Evolutionary conservation across 2,329 filamentous ascomycete genomes (phyloP), one percentile per base, ranked within the genome.

Genomic region (Ceratocystis albifundus): DNA sequence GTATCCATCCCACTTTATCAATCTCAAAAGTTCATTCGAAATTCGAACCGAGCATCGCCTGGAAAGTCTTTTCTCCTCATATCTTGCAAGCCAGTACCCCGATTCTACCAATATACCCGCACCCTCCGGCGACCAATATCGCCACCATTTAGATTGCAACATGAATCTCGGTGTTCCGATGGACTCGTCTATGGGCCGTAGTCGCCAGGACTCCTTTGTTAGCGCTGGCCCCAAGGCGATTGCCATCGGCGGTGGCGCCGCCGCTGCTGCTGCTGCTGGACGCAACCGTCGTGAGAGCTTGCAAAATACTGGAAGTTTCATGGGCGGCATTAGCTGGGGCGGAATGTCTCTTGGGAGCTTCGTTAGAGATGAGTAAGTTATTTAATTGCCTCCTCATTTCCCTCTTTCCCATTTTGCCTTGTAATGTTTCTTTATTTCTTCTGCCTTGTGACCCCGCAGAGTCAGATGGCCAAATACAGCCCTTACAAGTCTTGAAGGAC

Each of bases 321-420:
- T 86, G 77, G 88, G 86, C 70, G 92, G 93, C 72, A 91, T 96
- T 87, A 96, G 92, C 77, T 99, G 93, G 92, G 93, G 93, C 74
- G 93, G 92, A 70, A 85, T 96, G 68, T 97, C 93, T 7, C 90
- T 97, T 70, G 93, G 93, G 69, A 97, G 93, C 73, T 97, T 95
- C 81, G 94, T 99, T 76, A 84, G 90, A 76, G 93, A 99, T 78
- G 94, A 99, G 94, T 99, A 85, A 85, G 93, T 80, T 68, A 59
- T 50, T 57, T 57, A 67, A 41, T 15, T 68, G 17, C 50, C 30
- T 46, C 61, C 8, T 44, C n/a, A n/a, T n/a, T 44, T 28, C 44
- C 46, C 32, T 20, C 59, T 36, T 20, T 32, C 30, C 32, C 59
- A 25, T 64, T 22, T 41, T 25, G 12, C 45, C 30, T 44, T 25